phyloP scores from a whole-genome alignment of 768 basidiomycete genomes.

The Cantharellus anzutake region DNA sequence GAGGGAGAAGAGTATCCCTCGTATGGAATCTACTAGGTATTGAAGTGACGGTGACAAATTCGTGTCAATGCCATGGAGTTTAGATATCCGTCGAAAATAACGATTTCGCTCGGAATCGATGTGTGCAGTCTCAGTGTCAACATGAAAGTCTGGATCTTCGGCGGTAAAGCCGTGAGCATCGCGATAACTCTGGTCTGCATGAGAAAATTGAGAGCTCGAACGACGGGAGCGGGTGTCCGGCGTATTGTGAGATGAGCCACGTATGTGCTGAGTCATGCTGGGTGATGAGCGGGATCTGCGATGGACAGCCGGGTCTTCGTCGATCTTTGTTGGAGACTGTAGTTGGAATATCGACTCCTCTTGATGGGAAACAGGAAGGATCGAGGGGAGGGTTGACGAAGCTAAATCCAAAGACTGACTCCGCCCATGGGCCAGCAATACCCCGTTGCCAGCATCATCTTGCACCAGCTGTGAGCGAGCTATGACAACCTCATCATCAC shows the following conservation, averaged over 20 bases:
- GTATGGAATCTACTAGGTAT: conserved; percentile 65
- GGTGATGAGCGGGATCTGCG: too few relatives aligned
- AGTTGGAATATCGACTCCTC: too few relatives aligned
- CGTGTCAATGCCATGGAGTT: conserved; percentile 18
- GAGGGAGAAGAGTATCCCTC: conserved; percentile 80
- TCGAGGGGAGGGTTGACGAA: not conserved
- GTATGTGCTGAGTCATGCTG: too few relatives aligned
- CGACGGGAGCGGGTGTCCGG: too few relatives aligned
- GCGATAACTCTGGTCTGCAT: not conserved
- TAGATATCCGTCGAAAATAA: conserved; percentile 86
- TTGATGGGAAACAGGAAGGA: not conserved
- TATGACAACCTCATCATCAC: conserved; percentile 24
- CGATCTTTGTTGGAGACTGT: too few relatives aligned
- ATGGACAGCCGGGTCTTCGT: too few relatives aligned
- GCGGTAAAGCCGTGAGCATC: too few relatives aligned
- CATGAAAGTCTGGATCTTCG: too few relatives aligned
- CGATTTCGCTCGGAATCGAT: conserved; percentile 72
- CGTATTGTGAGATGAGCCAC: too few relatives aligned
- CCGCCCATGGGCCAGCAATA: not conserved
- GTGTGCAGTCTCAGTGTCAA: conserved; percentile 22
- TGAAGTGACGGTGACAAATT: conserved; percentile 28
- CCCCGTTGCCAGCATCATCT: not conserved
- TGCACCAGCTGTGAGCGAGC: conserved; percentile 7
- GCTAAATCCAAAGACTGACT: conserved; percentile 27
- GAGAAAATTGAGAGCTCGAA: too few relatives aligned